Conservation (phyloP, 305 asterid species). For the Fraxinus greggii region DNA sequence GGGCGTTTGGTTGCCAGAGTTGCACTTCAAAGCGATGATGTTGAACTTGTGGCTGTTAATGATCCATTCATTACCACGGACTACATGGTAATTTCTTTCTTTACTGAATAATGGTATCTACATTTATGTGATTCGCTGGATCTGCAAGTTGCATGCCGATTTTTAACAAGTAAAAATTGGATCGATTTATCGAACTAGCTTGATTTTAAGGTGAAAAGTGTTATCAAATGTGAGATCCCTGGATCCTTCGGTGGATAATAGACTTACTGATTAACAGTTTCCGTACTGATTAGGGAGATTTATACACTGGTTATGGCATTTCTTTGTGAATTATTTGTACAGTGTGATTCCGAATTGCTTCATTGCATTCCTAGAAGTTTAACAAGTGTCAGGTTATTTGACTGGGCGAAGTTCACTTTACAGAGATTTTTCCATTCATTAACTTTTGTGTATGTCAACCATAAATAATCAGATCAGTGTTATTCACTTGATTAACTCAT, state of each 20-base stretch:
- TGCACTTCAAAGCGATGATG: constrained; percentile 50
- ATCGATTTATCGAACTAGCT: neutral
- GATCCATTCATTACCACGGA: constrained; percentile 59
- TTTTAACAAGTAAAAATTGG: neutral
- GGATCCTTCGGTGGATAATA: neutral
- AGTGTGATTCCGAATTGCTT: neutral
- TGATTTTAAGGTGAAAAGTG: neutral
- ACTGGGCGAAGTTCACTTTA: neutral
- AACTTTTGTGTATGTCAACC: neutral
- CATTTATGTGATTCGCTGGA: neutral
- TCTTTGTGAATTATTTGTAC: neutral
- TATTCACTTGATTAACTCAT: neutral
- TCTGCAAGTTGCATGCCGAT: neutral
- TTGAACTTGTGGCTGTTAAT: constrained; percentile 58
- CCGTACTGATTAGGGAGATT: neutral
- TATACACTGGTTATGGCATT: neutral
- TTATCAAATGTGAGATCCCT: neutral
- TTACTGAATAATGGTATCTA: neutral
- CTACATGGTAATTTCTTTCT: constrained; percentile 40
- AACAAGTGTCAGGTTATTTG: neutral
- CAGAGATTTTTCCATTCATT: neutral
- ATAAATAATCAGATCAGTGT: neutral
- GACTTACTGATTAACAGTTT: neutral
- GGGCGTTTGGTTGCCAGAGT: constrained; percentile 61
- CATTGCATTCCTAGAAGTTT: neutral